phyloP scores from a whole-genome alignment of 2,329 filamentous ascomycete species.

The Diaporthe citri region DNA sequence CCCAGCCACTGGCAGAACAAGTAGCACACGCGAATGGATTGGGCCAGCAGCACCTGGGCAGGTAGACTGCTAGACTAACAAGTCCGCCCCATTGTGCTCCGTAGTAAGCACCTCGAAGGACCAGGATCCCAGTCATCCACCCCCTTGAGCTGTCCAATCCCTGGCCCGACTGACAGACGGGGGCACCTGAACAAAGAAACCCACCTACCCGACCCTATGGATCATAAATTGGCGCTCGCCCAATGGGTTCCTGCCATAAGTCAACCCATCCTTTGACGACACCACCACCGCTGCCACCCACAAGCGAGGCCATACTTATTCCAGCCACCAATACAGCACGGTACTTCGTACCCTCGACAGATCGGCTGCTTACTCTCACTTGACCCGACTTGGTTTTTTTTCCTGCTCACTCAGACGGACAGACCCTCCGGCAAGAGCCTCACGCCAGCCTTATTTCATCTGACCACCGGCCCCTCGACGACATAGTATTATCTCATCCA shows the following conservation, averaged over 20 bases:
- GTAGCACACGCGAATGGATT: not conserved
- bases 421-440: constrained; percentile 6
- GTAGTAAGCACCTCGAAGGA: constrained; percentile 20
- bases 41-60: not conserved
- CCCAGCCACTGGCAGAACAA: not conserved
- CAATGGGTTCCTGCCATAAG: constrained; percentile 25
- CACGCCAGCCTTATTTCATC: constrained; percentile 27
- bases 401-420: constrained; percentile 12
- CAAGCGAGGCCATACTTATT: constrained; percentile 5
- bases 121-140: constrained; percentile 3
- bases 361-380: constrained; percentile 29
- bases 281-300: constrained; percentile 15
- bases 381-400: not conserved
- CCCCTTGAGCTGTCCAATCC: constrained; percentile 8
- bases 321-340: constrained; percentile 23
- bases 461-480: constrained; percentile 19
- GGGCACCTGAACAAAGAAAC: constrained; percentile 28
- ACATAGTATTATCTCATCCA: constrained; percentile 11
- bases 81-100: constrained; percentile 13
- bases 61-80: not conserved
- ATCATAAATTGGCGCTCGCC: constrained; percentile 24
- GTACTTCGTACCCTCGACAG: constrained; percentile 3
- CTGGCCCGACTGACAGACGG: constrained; percentile 13
- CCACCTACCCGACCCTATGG: constrained; percentile 29
- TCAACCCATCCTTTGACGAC: constrained; percentile 27